These are phyloP conservation scores for Myriosclerotinia curreyana DNA, from an alignment of 2,329 filamentous ascomycete genomes.

Conservation along the genomic window DNA sequence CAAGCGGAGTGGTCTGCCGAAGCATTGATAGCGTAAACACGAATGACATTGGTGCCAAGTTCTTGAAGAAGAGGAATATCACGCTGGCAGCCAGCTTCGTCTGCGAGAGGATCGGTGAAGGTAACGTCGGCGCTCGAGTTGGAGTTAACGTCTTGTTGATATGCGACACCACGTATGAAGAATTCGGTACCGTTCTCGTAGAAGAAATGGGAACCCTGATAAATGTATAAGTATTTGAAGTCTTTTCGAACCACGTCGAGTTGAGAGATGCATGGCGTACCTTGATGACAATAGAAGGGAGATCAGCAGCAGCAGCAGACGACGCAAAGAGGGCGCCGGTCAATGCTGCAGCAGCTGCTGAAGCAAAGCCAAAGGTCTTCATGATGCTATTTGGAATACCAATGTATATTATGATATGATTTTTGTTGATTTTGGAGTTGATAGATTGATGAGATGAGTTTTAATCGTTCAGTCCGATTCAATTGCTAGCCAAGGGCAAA, in stretches of 20 bases:
- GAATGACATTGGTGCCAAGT: slow-evolving; percentile 86
- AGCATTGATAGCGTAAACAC: slow-evolving; percentile 90
- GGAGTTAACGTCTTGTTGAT: slow-evolving; percentile 75
- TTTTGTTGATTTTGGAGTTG: slow-evolving; percentile 14
- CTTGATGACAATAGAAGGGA: slow-evolving; percentile 53
- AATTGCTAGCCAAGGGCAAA: not conserved
- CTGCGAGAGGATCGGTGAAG: slow-evolving; percentile 81
- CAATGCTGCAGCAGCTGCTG: slow-evolving; percentile 44
- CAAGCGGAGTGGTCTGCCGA: slow-evolving; percentile 73
- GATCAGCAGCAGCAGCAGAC: slow-evolving; percentile 49
- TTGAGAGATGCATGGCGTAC: slow-evolving; percentile 28
- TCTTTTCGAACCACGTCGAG: not conserved
- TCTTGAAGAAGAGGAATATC: slow-evolving; percentile 79
- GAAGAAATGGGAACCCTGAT: slow-evolving; percentile 40
- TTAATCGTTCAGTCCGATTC: slow-evolving; percentile 2
- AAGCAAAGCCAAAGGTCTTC: slow-evolving; percentile 50
- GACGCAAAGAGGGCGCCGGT: slow-evolving; percentile 52
- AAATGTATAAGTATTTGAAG: slow-evolving; percentile 17
- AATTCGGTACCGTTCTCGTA: slow-evolving; percentile 70
- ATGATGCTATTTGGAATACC: slow-evolving; percentile 42
- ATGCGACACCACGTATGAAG: slow-evolving; percentile 92
- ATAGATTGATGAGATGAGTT: slow-evolving; percentile 12
- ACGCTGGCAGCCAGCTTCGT: slow-evolving; percentile 68
- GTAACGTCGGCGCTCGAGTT: slow-evolving; percentile 49
- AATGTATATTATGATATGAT: slow-evolving; percentile 30